Evolutionary conservation across 2,329 filamentous ascomycete genomes (phyloP).

Genomic region (Neonectria faginata): DNA sequence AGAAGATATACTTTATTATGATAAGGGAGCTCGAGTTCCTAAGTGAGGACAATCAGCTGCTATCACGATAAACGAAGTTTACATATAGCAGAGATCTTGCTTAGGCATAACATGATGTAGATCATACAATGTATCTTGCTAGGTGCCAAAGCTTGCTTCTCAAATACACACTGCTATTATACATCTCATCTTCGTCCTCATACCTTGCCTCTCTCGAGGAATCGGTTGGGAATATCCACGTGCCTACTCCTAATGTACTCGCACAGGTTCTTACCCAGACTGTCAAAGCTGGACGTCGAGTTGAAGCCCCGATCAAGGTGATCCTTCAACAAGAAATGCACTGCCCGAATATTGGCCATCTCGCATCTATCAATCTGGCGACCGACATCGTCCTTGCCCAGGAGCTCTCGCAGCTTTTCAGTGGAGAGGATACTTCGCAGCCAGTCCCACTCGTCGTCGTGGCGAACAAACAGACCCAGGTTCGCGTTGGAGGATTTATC

Average conservation of each 20-base stretch:
- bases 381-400: constrained; percentile 51
- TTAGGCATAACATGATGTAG: no score
- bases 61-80: no score
- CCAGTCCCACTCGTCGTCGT: constrained; percentile 59
- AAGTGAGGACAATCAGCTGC: no score
- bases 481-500: constrained; percentile 58
- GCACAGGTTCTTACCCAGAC: constrained; percentile 57
- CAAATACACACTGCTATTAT: background rate
- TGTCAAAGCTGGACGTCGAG: constrained; percentile 49
- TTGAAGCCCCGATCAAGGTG: constrained; percentile 57
- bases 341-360: constrained; percentile 50
- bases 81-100: no score
- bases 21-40: no score
- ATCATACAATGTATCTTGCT: background rate
- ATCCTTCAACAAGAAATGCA: constrained; percentile 58
- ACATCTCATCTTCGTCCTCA: constrained; percentile 23
- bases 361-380: constrained; percentile 58
- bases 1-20: no score
- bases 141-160: background rate
- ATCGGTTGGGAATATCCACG: constrained; percentile 56
- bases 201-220: constrained; percentile 53
- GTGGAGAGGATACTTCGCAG: constrained; percentile 55
- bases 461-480: constrained; percentile 57
- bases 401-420: constrained; percentile 50
- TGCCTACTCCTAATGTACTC: constrained; percentile 57